These are phyloP conservation scores for Paecilomyces variotii DNA, from an alignment of 2,329 filamentous ascomycete genomes.

Conservation along the genomic window DNA sequence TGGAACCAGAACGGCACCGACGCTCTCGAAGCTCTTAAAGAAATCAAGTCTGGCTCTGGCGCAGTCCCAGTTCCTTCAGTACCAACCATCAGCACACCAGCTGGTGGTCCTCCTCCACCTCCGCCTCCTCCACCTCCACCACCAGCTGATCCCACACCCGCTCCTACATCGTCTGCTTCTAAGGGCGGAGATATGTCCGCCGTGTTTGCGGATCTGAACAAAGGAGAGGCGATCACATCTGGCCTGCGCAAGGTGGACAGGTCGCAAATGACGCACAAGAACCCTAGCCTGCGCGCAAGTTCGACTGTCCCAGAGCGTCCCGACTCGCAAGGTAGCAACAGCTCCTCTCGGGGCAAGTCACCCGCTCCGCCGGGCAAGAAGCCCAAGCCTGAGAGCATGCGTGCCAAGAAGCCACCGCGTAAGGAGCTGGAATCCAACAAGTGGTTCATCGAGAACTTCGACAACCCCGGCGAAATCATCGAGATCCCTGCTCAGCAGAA, in stretches of 20 bases:
- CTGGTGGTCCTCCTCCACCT: conserved; percentile 39
- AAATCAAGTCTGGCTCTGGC: conserved; percentile 40
- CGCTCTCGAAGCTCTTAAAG: conserved; percentile 60
- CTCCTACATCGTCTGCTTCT: conserved; percentile 39
- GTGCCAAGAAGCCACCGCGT: conserved; percentile 69
- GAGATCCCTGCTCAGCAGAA: conserved; percentile 73
- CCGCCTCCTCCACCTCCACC: conserved; percentile 27
- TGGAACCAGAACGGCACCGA: conserved; percentile 76
- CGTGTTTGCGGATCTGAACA: conserved; percentile 87
- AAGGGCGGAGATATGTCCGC: conserved; percentile 63
- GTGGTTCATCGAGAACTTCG: conserved; percentile 94
- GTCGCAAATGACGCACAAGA: conserved; percentile 98
- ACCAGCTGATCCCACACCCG: conserved; percentile 48
- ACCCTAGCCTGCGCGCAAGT: conserved; percentile 70
- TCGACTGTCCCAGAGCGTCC: conserved; percentile 59
- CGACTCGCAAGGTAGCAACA: conserved; percentile 44
- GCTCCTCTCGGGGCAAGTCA: conserved; percentile 62
- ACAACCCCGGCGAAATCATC: conserved; percentile 64
- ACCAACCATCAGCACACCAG: conserved; percentile 41
- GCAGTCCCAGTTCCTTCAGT: conserved; percentile 18
- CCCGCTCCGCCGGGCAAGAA: conserved; percentile 77
- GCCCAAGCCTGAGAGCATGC: conserved; percentile 78
- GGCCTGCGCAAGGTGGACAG: conserved; percentile 88
- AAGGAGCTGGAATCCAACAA: conserved; percentile 83
- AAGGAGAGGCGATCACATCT: conserved; percentile 78